Evolutionary conservation across 164 flowering plant genomes (phyloP), one percentile per base, ranked within the genome.

Genomic region (Hamamelis virginiana): DNA sequence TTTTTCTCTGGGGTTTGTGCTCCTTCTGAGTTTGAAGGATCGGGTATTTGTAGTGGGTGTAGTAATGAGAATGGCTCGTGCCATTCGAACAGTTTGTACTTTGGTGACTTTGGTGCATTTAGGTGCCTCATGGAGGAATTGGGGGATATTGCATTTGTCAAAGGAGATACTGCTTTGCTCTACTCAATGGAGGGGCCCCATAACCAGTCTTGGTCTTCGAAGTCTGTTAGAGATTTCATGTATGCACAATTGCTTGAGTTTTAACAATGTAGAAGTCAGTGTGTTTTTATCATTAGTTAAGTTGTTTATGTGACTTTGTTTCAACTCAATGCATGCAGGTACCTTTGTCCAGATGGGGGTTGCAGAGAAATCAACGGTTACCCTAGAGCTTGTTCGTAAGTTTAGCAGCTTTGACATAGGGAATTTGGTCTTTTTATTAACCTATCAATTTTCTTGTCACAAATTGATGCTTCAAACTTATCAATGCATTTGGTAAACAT

Each of bases 131-230:
- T 72, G 59, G 80, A 77, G 68, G 78, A 63, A 6, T 23, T 69
- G 57, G 83, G 83, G 10, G 80, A 80, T 53, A 66, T 77, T 68
- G 80, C 83, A 33, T 80, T 80, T 44, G 78, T 72, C 43, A 80
- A 58, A 71, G 80, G 8, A 50, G 80, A 80, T 46, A 74, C 80
- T 59, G 69, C 76, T 21, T 21, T 80, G 57, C 70, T 80, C 12
- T 72, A 77, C 68, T 80, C 83, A 8, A 69, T 33, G 67, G 80
- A 77, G 46, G 80, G 83, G 22, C 76, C 78, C 12, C 67, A 69
- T 55, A 74, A 77, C 9, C 75, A 74, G 61, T 51, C 78, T 23
- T 80, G 83, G 83, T 80, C 83, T 16, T 74, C 57, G 18, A 80
- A 77, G 55, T 74, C 83, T 1, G 46, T 74, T 10, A 80, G 62